Base-by-base conservation (phyloP, 768 basidiomycete species). In the Podaxis pistillaris region DNA sequence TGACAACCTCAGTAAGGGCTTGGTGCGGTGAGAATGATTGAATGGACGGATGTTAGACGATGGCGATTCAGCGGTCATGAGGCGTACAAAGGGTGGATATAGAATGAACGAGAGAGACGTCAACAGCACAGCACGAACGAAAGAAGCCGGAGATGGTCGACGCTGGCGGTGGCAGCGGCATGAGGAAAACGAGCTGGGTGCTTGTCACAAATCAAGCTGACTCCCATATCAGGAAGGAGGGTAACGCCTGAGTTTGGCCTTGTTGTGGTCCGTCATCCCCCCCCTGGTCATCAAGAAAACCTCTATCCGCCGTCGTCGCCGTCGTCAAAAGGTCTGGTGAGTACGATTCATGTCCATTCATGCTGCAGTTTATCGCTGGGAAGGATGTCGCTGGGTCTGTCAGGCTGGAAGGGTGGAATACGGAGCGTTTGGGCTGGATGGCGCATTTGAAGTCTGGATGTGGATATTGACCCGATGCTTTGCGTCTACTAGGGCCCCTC, bases 291-390 rank as follows among this genome's bases (percentile, higher is more conserved):
- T 65, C 71, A 73, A 74, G 73, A 73, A 74, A 71, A 69, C 67
- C 72, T 72, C 67, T 71, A 69, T 71, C 69, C 72, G 71, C 69
- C 72, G 72, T 69, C 78, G 75, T 80, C 74, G 79, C 79, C 82
- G 75, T 83, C 79, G 83, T 81, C 84, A 79, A 83, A 82, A 82
- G 79, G 82, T 80, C 79, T 81, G 84, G 87, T 89, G 85, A 89
- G 87, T 87, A 69, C 63, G 68, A 71, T 66, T 76, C 74, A 69
- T 71, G 67, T 65, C 67, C 64, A 72, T 69, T 74, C 66, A 68
- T 64, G 62, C 64, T 60, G 65, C 65, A 65, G 68, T 65, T 65
- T 64, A 66, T 58, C 62, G 66, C 53, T 68, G 69, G 63, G 62
- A 68, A 66, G 66, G 56, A 65, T 66, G 67, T 66, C 63, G 58